Base-by-base conservation (phyloP, 2,329 filamentous ascomycete species). In the Aspergillus phoenicis region DNA sequence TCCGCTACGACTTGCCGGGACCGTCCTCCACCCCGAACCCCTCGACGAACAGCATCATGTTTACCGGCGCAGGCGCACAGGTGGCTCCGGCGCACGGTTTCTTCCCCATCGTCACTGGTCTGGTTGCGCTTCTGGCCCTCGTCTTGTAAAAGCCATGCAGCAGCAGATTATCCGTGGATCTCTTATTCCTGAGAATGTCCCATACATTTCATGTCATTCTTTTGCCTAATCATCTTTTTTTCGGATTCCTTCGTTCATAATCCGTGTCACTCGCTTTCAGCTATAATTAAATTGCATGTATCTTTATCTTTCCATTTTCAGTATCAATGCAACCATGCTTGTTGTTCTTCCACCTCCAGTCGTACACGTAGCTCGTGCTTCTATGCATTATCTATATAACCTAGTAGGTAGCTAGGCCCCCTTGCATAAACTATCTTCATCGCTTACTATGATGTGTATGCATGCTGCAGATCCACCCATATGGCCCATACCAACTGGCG, bases 11-110 rank as follows among this genome's bases (percentile, higher is more conserved):
- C 59, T 75, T 39, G 3, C 75, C 30, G 78, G 78, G 7, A 69
- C 76, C 22, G 66, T 78, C 58, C 70, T 75, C 22, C 66, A 77
- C 58, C 70, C 75, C 65, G 70, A 81, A 66, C 61, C 43, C 61
- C 2, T 20, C 8, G 22, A 1, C 28, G 4, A 52, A 57, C 53
- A 63, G 52, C 5, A 15, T 56, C 10, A 58, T 71, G 60, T 75
- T 75, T 62, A 62, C 62, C 1, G 73, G 73, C 22, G 64, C 53
- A 24, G 72, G 66, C 10, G 61, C 63, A 3, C 65, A 63, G 1
- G 17, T 70, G 4, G 61, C 68, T 2, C 62, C 62, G 2, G 22
- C 41, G 8, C 66, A 67, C 4, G 71, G 70, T 2, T 33, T 73
- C 20, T 58, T 66, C 8, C 69, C 72, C 0, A 65, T 60, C 2